Percentiles rank a stretch among this genome's conserved stretches.
phyloP scores from a whole-genome alignment of 2,329 filamentous ascomycete genomes.

The Beauveria rudraprayagi region DNA sequence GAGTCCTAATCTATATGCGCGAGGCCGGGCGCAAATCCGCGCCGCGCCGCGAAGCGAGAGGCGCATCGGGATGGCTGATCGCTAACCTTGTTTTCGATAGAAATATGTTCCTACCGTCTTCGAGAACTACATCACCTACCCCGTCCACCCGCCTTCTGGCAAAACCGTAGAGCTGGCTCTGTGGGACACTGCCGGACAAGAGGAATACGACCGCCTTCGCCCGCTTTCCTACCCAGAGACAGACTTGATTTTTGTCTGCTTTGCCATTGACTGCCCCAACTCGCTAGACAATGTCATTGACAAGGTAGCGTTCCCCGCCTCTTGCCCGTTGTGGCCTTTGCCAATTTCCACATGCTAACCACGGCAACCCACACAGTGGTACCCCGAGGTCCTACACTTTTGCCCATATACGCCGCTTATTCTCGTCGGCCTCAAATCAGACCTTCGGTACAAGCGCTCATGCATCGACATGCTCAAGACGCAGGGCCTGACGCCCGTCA shows the following conservation, averaged over 20 bases:
- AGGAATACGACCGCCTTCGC: slow-evolving; percentile 94
- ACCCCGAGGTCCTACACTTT: slow-evolving; percentile 97
- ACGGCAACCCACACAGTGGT: slow-evolving; percentile 59
- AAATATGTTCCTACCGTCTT: slow-evolving; percentile 99
- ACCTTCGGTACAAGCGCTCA: slow-evolving; percentile 88
- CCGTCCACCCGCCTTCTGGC: slow-evolving; percentile 75
- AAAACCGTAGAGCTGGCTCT: slow-evolving; percentile 95
- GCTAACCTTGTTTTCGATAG: slow-evolving; percentile 36
- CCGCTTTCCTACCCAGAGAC: slow-evolving; percentile 97
- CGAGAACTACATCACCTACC: slow-evolving; percentile 99
- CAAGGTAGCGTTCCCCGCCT: slow-evolving; percentile 58
- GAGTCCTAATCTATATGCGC: background rate
- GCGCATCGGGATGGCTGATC: slow-evolving; percentile 4
- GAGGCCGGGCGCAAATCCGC: background rate
- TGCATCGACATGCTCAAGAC: slow-evolving; percentile 99
- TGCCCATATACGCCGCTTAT: slow-evolving; percentile 95
- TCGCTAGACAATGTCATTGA: slow-evolving; percentile 98
- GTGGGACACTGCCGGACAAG: slow-evolving; percentile 97
- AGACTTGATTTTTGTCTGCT: slow-evolving; percentile 96
- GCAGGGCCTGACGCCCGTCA: slow-evolving; percentile 92
- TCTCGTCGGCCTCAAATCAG: slow-evolving; percentile 92
- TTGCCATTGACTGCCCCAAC: slow-evolving; percentile 97
- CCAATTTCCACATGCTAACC: background rate
- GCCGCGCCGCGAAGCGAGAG: background rate
- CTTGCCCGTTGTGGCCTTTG: too few species aligned